Evolutionary conservation across 2,329 filamentous ascomycete genomes (phyloP).

Genomic region (Sporothrix dimorphospora): DNA sequence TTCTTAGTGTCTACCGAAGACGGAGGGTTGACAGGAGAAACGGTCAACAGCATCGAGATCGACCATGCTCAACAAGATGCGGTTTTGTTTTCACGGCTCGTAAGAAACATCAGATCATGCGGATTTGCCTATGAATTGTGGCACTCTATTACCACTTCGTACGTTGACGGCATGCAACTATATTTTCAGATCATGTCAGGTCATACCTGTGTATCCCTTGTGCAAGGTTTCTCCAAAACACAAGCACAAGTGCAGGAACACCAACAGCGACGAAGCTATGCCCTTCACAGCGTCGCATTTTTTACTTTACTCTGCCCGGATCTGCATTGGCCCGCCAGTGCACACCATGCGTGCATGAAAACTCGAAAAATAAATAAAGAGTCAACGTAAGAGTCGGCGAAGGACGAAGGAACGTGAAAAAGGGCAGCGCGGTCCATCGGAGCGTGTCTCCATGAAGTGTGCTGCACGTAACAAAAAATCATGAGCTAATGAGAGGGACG

Average conservation of each 20-base stretch:
- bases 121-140: not conserved
- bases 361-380: not conserved
- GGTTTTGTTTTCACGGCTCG: not conserved
- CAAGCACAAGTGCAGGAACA: not conserved
- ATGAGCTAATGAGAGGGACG: not conserved
- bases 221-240: not conserved
- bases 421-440: slow-evolving; percentile 11
- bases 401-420: not conserved
- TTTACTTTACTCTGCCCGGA: not conserved
- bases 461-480: not conserved
- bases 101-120: slow-evolving; percentile 5
- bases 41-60: slow-evolving; percentile 11
- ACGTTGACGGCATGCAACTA: no score
- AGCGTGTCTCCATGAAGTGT: not conserved
- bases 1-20: not conserved
- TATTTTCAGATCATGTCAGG: not conserved
- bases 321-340: not conserved
- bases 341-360: not conserved
- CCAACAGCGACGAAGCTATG: not conserved
- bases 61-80: not conserved
- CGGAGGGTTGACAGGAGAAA: not conserved
- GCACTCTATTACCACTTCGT: no score
- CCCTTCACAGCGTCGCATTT: slow-evolving; percentile 10
- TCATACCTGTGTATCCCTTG: not conserved
- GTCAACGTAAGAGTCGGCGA: not conserved